Conservation (phyloP, 306 rosid genomes). For the Argentina anserina region DNA sequence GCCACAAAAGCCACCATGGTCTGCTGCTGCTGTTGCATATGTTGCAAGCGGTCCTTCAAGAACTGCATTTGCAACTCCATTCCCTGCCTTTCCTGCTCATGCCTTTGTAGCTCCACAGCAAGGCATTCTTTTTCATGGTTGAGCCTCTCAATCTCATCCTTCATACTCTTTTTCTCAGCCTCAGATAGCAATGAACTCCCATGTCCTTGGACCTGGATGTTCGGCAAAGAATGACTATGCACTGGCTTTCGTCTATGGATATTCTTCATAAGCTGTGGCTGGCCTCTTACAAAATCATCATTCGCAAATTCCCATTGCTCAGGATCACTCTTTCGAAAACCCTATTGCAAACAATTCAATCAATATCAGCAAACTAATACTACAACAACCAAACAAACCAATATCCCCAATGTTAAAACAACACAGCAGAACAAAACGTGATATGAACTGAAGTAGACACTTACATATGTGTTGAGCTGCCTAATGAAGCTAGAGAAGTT, state of each 20-base stretch:
- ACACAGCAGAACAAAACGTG: conserved; percentile 1
- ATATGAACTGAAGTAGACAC: conserved; percentile 20
- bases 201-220: conserved; percentile 48
- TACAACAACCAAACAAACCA: neutral
- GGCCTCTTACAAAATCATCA: conserved; percentile 70
- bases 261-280: conserved; percentile 68
- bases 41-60: conserved; percentile 44
- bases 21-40: conserved; percentile 49
- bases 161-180: conserved; percentile 46
- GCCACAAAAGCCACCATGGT: conserved; percentile 45
- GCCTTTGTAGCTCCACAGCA: conserved; percentile 38
- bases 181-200: conserved; percentile 43
- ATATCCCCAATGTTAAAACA: neutral
- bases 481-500: conserved; percentile 93
- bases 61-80: conserved; percentile 32
- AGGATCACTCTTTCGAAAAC: conserved; percentile 76
- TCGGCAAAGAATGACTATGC: conserved; percentile 84
- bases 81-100: conserved; percentile 45
- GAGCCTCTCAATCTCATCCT: conserved; percentile 55
- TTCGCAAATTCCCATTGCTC: conserved; percentile 89
- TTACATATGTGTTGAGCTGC: conserved; percentile 92
- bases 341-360: conserved; percentile 40
- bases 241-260: conserved; percentile 79
- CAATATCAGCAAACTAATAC: neutral
- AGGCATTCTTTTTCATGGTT: conserved; percentile 48